Percentiles rank a stretch among this genome's conserved stretches.
Conservation (phyloP, 345 rosid genomes). For the Populus simonii region DNA sequence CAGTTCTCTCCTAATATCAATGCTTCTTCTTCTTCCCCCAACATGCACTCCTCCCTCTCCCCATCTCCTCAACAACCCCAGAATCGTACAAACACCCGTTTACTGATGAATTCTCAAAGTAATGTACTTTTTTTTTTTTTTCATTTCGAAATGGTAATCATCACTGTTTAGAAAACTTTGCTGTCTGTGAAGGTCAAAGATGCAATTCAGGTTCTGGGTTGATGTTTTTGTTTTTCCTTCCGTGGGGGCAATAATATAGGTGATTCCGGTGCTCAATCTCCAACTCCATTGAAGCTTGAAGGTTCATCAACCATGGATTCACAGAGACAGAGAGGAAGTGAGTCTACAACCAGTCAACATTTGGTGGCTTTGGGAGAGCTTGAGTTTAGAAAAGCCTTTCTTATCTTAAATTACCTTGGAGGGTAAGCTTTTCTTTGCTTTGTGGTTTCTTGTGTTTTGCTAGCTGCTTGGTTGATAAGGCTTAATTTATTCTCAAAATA, state of each 20-base stretch:
- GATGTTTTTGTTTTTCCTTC: too few relatives aligned
- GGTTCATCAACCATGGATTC: too few relatives aligned
- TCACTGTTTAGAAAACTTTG: too few relatives aligned
- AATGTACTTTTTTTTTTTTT: not conserved
- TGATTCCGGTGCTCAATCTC: not conserved
- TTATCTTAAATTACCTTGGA: slow-evolving; percentile 58
- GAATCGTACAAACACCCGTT: not conserved
- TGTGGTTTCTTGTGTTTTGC: not conserved
- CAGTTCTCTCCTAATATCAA: too few relatives aligned
- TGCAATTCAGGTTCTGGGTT: too few relatives aligned
- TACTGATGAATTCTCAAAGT: not conserved
- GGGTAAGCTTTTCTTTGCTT: slow-evolving; percentile 44
- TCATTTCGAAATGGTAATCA: not conserved
- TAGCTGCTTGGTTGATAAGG: not conserved
- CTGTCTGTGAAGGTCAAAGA: too few relatives aligned
- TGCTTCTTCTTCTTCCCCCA: not conserved
- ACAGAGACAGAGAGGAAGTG: too few relatives aligned
- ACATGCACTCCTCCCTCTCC: not conserved
- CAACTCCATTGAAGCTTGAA: not conserved
- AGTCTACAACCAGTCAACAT: slow-evolving; percentile 22
- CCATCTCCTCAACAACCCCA: not conserved
- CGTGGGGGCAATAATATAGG: not conserved
- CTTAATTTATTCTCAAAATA: not conserved
- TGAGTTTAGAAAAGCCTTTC: slow-evolving; percentile 60
- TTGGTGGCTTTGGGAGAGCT: slow-evolving; percentile 52